Evolutionary conservation across 352 stramenopile genomes (phyloP).

Genomic region (Thraustochytrium sp.): DNA sequence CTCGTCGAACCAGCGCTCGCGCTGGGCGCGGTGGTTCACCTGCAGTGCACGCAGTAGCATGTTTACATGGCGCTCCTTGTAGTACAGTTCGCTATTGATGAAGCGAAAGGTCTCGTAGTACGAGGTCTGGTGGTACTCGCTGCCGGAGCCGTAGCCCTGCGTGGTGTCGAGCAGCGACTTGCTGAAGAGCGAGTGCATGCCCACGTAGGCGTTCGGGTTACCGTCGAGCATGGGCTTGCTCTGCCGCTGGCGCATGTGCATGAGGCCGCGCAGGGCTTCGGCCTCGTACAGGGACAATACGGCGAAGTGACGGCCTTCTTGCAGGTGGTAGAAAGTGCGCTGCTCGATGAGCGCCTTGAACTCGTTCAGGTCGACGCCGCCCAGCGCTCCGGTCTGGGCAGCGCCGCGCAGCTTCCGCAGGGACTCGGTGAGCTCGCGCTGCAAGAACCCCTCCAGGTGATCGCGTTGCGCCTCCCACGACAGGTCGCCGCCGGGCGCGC

Average conservation of each 20-base stretch:
- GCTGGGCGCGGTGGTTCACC: constrained; percentile 56
- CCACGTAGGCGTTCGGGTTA: not conserved
- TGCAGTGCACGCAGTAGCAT: constrained; percentile 76
- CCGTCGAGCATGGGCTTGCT: constrained; percentile 15
- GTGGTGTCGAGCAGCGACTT: constrained; percentile 13
- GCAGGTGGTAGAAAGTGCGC: constrained; percentile 68
- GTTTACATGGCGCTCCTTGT: constrained; percentile 83
- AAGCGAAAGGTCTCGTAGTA: constrained; percentile 85
- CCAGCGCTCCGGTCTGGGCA: constrained; percentile 48
- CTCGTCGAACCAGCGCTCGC: constrained; percentile 75
- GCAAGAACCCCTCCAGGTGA: not conserved
- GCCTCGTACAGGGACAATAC: constrained; percentile 92
- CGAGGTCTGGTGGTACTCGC: constrained; percentile 68
- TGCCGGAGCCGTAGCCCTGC: constrained; percentile 59
- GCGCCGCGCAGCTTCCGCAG: not conserved
- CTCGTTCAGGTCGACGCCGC: constrained; percentile 51
- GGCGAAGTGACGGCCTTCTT: constrained; percentile 80
- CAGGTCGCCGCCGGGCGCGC: not conserved
- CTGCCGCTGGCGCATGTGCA: constrained; percentile 69
- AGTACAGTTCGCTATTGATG: constrained; percentile 98
- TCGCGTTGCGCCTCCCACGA: not conserved
- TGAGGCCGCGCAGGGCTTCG: constrained; percentile 89
- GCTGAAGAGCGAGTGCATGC: constrained; percentile 37
- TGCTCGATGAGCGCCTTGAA: constrained; percentile 63
- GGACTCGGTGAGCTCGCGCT: not conserved